Base-by-base conservation (phyloP, 169 alveolate genomes). In the Plasmodium inui region DNA sequence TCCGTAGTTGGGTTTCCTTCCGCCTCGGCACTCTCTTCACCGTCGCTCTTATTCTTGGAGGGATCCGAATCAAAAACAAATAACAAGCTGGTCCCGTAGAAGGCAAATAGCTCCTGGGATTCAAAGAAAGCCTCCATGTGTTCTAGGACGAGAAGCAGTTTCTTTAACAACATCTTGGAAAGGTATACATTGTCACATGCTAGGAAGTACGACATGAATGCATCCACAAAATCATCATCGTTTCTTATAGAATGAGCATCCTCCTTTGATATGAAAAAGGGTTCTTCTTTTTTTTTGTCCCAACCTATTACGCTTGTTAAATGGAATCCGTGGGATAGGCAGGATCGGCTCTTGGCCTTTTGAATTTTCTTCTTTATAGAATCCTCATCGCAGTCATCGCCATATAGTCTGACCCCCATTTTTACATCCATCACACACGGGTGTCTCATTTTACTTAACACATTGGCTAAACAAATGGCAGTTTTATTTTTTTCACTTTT, bases 371-470 rank as follows among this genome's bases (percentile, higher is more conserved):
- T 81, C 46, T 71, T 89, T 39, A 94, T 95, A 57, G 85, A 78
- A 39, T 93, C 89, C 81, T 94, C 95, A 28, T 79, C 83, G 41
- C 95, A 79, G 55, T 96, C 94, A 73, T 94, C 97, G 39, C 97
- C 96, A 84, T 94, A 94, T 70, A 96, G 95, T 1, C 96, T 46
- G 8, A 92, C 85, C 22, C 96, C 96, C 96, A 96, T 96, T 79
- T 96, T 95, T 61, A 96, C 73, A 83, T 96, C 97, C 96, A 96
- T 96, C 55, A 95, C 96, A 71, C 96, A 94, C 3, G 97, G 97
- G 71, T 86, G 89, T 19, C 94, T 82, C 97, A 96, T 96, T 28
- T 89, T 90, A 70, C 94, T 78, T 57, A 94, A 37, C 17, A 91
- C 96, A 83, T 96, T 96, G 37, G 84, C 67, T 55, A 96, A 32